These are phyloP conservation scores for Diaporthe citri DNA, from an alignment of 2,329 filamentous ascomycete genomes.

Conservation along the genomic window DNA sequence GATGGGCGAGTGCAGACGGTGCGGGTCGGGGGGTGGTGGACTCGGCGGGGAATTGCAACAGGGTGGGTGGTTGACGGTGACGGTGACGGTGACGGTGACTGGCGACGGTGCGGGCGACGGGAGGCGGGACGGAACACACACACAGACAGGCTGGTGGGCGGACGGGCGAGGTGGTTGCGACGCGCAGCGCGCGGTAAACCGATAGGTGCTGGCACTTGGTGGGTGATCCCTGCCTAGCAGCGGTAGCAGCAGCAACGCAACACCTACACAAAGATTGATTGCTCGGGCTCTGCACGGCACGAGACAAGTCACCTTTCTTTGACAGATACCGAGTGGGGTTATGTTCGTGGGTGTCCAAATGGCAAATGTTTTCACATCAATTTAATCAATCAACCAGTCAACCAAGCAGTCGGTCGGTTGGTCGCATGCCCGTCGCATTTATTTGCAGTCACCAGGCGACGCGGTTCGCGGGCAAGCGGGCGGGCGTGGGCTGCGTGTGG, in stretches of 20 bases:
- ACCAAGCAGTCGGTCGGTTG: neutral
- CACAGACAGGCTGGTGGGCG: slow-evolving; percentile 9
- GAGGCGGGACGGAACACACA: slow-evolving; percentile 13
- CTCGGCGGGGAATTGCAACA: slow-evolving; percentile 1
- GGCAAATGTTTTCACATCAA: neutral
- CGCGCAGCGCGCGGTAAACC: slow-evolving; percentile 36
- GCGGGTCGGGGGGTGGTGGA: slow-evolving; percentile 4
- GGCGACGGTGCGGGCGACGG: slow-evolving; percentile 9
- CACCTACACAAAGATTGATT: neutral
- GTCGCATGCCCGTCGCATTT: slow-evolving; percentile 5
- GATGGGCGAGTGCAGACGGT: neutral
- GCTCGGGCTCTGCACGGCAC: neutral
- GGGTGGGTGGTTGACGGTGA: neutral
- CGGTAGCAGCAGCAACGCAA: neutral
- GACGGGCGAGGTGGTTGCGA: slow-evolving; percentile 34
- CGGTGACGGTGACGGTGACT: slow-evolving; percentile 2
- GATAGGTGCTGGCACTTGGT: slow-evolving; percentile 12
- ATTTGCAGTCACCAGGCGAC: slow-evolving; percentile 22
- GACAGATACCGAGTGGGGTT: no score
- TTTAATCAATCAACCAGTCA: neutral
- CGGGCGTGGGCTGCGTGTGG: neutral
- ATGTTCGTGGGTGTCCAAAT: neutral
- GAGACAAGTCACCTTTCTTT: neutral
- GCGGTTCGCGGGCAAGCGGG: slow-evolving; percentile 10
- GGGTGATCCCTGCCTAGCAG: slow-evolving; percentile 24